Evolutionary conservation across 352 stramenopile species (phyloP).

Genomic region (Globisporangium camurandrum): DNA sequence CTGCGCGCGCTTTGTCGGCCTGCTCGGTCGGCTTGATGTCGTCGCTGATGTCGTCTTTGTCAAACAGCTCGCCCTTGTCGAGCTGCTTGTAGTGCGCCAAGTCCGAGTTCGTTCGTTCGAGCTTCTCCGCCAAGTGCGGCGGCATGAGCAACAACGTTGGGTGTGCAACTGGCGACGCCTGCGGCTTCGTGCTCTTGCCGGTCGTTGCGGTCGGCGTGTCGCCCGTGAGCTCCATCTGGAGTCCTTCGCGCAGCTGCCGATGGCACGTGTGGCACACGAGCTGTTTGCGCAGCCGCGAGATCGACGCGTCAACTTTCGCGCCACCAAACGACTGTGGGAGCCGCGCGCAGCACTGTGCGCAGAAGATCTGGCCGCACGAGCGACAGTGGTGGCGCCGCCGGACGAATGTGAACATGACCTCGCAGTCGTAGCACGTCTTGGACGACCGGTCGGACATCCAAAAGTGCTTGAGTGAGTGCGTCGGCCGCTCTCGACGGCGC

Average conservation of each 20-base stretch:
- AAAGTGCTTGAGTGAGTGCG: conserved; percentile 77
- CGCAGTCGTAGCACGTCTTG: conserved; percentile 80
- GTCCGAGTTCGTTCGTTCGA: conserved; percentile 56
- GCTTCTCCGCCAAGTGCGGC: conserved; percentile 55
- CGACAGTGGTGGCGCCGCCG: conserved; percentile 73
- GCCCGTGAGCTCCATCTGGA: conserved; percentile 64
- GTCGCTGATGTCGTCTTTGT: conserved; percentile 76
- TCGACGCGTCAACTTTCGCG: conserved; percentile 70
- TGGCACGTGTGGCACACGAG: conserved; percentile 83
- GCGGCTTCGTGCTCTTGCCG: conserved; percentile 21
- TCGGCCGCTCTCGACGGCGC: conserved; percentile 32
- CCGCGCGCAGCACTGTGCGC: conserved; percentile 67
- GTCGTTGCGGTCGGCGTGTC: conserved; percentile 20
- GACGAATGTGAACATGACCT: conserved; percentile 80
- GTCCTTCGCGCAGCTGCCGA: conserved; percentile 67
- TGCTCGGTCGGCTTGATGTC: conserved; percentile 49
- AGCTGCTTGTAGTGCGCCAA: conserved; percentile 50
- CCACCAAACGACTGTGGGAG: conserved; percentile 73
- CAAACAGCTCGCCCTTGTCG: conserved; percentile 61
- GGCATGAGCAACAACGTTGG: conserved; percentile 73
- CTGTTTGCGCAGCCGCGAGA: conserved; percentile 68
- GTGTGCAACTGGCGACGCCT: conserved; percentile 20
- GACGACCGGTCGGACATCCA: conserved; percentile 86
- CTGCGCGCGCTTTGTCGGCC: conserved; percentile 41
- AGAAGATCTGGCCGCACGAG: conserved; percentile 85